Evolutionary conservation across 164 flowering plant species (phyloP), one percentile per base, ranked within the genome.

Genomic region (Protea cynaroides): DNA sequence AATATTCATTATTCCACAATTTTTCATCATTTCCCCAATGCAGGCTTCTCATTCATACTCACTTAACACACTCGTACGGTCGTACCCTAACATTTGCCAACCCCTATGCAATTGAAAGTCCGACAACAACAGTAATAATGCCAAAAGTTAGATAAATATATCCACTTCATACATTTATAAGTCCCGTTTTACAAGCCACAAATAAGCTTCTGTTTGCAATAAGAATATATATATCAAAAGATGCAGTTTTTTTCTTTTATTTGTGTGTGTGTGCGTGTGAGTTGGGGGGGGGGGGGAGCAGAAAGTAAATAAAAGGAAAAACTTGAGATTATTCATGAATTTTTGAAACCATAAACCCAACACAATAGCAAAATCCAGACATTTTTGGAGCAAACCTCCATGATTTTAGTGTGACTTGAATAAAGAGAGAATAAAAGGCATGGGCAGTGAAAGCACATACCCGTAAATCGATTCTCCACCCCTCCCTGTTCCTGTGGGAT

Each of bases 401-500:
- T 29, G 34, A 29, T 29, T 29, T 29, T 29, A 29, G 34, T 29
- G 34, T 29, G 34, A 5, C 34, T 29, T 29, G 34, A 29, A 29
- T 29, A 29, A 29, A 29, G 34, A 29, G 40, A 51, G 8, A 23
- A 44, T 34, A 59, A 38, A 51, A 64, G 36, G 58, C n/a, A n/a
- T n/a, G n/a, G n/a, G n/a, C n/a, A n/a, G n/a, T n/a, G n/a, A n/a
- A n/a, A n/a, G n/a, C 8, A 12, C 72, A 46, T 74, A 93, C 98
- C 98, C 97, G 61, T 89, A 91, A 12, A 94, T 94, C 21, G 99
- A 94, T 72, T 86, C 90, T 56, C 97, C 99, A 24, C 97, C 99
- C 52, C 92, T 81, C 50, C 99, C 99, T 18, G 99, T 94, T 24
- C 96, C 97, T 0, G 99, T 94, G 17, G 99, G 99, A 80, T 94